phyloP scores from a whole-genome alignment of 73 alveolate species.

The Paramecium sexaurelia region DNA sequence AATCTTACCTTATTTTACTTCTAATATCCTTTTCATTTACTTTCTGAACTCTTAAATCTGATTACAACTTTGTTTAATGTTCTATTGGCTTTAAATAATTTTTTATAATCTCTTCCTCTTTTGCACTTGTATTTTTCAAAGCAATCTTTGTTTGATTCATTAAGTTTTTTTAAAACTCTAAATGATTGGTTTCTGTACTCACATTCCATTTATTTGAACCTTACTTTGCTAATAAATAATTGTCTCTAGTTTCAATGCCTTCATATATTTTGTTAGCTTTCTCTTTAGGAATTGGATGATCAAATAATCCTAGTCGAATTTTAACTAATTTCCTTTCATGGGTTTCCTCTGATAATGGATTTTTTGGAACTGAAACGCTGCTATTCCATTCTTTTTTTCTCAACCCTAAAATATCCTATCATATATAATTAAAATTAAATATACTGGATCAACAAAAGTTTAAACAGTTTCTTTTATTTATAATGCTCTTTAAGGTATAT shows the following conservation, averaged over 20 bases:
- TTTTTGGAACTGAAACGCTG: slow-evolving; percentile 66
- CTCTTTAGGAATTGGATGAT: slow-evolving; percentile 67
- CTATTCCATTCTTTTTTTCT: slow-evolving; percentile 69
- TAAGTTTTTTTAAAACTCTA: slow-evolving; percentile 20
- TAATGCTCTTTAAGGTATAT: slow-evolving; percentile 53
- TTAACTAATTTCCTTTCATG: slow-evolving; percentile 67
- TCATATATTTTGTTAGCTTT: slow-evolving; percentile 55
- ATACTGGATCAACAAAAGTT: slow-evolving; percentile 59
- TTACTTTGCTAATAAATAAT: neutral
- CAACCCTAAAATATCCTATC: slow-evolving; percentile 60
- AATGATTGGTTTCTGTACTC: slow-evolving; percentile 44
- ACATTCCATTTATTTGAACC: slow-evolving; percentile 65
- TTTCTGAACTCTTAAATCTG: slow-evolving; percentile 49
- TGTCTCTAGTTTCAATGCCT: slow-evolving; percentile 64
- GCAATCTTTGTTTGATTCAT: slow-evolving; percentile 9
- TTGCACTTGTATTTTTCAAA: neutral
- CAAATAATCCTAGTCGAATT: slow-evolving; percentile 63
- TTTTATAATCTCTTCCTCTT: slow-evolving; percentile 31
- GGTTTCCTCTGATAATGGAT: slow-evolving; percentile 68
- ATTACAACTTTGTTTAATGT: slow-evolving; percentile 13
- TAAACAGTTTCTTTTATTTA: slow-evolving; percentile 52
- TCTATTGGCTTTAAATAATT: slow-evolving; percentile 56
- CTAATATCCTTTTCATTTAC: slow-evolving; percentile 59
- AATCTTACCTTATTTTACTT: slow-evolving; percentile 50
- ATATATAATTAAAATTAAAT: neutral